These are phyloP conservation scores for Trametes sp. DNA, from an alignment of 1,284 basidiomycete species.

Conservation along the genomic window DNA sequence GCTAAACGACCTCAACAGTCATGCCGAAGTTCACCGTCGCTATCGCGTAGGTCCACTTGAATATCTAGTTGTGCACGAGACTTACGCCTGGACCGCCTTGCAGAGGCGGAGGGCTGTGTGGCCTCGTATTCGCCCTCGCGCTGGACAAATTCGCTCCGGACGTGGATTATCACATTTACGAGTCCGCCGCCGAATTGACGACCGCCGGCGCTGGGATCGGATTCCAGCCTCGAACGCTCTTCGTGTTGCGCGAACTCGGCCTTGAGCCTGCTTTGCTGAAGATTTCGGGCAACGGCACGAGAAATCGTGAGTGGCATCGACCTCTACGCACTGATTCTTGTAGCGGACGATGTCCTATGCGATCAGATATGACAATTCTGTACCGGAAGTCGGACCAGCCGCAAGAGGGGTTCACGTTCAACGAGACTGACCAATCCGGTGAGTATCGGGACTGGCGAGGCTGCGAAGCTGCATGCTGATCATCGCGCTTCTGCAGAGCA, in stretches of 20 bases:
- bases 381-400: slow-evolving; percentile 24
- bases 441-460: neutral
- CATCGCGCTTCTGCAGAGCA: slow-evolving; percentile 42
- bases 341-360: neutral
- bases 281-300: slow-evolving; percentile 48
- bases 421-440: slow-evolving; percentile 56
- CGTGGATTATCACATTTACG: slow-evolving; percentile 54
- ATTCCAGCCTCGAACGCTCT: slow-evolving; percentile 57
- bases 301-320: slow-evolving; percentile 7
- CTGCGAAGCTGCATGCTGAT: neutral
- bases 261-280: slow-evolving; percentile 55
- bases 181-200: slow-evolving; percentile 54
- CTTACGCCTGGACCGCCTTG: neutral
- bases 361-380: slow-evolving; percentile 10
- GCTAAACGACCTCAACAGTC: too few species aligned
- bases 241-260: slow-evolving; percentile 55
- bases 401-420: slow-evolving; percentile 55
- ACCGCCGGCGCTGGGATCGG: slow-evolving; percentile 65
- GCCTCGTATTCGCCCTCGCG: slow-evolving; percentile 46
- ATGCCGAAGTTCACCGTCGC: slow-evolving; percentile 17
- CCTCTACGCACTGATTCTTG: neutral
- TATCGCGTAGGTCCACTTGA: slow-evolving; percentile 5
- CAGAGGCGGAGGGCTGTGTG: slow-evolving; percentile 42
- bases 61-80: neutral
- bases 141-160: slow-evolving; percentile 45